Evolutionary conservation across 345 rosid genomes (phyloP).

Genomic region (Garcia nutans): DNA sequence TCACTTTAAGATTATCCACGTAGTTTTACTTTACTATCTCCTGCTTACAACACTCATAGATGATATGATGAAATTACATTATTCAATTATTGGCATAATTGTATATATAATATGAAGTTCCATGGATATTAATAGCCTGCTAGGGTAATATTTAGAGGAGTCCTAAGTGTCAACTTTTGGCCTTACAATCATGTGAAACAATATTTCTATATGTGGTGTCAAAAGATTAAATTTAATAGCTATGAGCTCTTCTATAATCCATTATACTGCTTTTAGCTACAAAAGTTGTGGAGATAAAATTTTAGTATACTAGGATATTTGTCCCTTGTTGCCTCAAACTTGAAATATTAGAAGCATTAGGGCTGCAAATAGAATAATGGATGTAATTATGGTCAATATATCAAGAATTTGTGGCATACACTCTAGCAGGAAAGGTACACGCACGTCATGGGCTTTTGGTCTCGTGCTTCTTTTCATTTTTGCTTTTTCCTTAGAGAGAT

Average conservation of each 20-base stretch:
- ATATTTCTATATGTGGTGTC: conserved; percentile 1
- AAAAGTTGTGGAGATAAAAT: background rate
- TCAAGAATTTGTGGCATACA: background rate
- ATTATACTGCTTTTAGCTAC: background rate
- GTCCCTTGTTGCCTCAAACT: background rate
- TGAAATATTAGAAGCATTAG: background rate
- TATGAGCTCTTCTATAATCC: conserved; percentile 1
- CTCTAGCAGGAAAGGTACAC: background rate
- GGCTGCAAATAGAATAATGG: background rate
- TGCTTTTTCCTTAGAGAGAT: background rate
- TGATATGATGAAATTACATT: conserved; percentile 1
- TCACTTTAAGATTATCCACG: conserved; percentile 1
- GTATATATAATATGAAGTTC: background rate
- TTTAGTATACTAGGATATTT: background rate
- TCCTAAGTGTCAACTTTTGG: background rate
- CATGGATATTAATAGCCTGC: background rate
- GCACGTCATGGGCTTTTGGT: background rate
- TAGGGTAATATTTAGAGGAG: background rate
- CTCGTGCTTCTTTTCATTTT: background rate
- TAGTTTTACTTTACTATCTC: conserved; percentile 6
- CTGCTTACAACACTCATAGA: background rate
- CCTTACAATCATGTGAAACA: conserved; percentile 4
- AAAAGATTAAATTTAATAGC: background rate
- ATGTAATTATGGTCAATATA: background rate
- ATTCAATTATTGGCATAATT: background rate